phyloP scores from a whole-genome alignment of 768 basidiomycete genomes.

The Suillus weaverae region DNA sequence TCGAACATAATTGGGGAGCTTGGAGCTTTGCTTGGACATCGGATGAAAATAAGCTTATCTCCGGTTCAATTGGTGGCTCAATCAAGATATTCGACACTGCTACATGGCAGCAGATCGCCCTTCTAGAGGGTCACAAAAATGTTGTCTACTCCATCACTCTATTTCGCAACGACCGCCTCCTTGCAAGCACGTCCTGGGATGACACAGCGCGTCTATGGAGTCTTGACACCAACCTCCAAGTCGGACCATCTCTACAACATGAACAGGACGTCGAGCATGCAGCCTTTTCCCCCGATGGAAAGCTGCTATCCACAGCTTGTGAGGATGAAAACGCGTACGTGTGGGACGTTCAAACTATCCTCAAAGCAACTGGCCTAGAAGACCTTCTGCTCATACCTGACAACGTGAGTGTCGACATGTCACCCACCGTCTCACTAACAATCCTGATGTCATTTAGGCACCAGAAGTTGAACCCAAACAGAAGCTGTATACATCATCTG shows the following conservation, averaged over 20 bases:
- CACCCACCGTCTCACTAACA: too few species aligned
- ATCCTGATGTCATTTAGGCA: too few species aligned
- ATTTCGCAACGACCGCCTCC: background rate
- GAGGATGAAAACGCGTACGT: background rate
- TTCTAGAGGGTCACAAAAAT: background rate
- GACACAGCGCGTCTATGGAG: background rate
- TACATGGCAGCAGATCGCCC: background rate
- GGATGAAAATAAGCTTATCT: background rate
- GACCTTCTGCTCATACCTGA: background rate
- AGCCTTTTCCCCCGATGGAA: background rate
- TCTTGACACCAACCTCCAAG: background rate
- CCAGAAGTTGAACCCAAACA: too few species aligned
- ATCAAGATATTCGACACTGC: background rate
- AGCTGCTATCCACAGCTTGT: background rate
- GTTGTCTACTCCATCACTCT: background rate
- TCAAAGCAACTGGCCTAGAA: too few species aligned
- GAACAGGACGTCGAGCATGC: background rate
- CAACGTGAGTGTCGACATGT: too few species aligned
- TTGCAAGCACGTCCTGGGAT: background rate
- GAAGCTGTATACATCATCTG: too few species aligned
- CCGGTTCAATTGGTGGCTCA: background rate
- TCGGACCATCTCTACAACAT: background rate
- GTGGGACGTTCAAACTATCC: background rate
- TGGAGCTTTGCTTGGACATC: background rate
- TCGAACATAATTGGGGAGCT: background rate